Evolutionary conservation across 768 basidiomycete genomes (phyloP).

Genomic region (Sutorius australiensis): DNA sequence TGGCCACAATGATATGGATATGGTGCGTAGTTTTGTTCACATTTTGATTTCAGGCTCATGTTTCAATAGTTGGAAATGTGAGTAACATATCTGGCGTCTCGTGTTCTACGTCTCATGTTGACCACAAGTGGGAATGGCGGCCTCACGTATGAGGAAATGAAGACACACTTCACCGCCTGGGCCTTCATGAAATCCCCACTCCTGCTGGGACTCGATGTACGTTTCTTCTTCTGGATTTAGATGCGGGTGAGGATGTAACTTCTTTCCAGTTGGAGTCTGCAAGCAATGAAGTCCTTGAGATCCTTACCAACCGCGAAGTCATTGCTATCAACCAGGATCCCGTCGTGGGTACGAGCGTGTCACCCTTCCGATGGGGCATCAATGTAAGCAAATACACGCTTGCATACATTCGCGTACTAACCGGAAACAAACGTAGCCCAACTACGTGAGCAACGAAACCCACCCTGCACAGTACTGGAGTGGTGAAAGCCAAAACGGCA

Average conservation of each 20-base stretch:
- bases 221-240: conserved; percentile 16
- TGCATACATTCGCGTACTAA: not conserved
- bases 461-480: conserved; percentile 74
- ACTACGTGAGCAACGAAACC: conserved; percentile 38
- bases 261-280: conserved; percentile 45
- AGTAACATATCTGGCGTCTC: conserved; percentile 8
- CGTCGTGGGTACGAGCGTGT: conserved; percentile 54
- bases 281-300: conserved; percentile 47
- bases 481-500: conserved; percentile 60
- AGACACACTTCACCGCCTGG: conserved; percentile 72
- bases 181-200: conserved; percentile 68
- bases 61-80: conserved; percentile 51
- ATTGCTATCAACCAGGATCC: conserved; percentile 69
- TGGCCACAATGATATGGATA: conserved; percentile 67
- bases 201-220: conserved; percentile 56
- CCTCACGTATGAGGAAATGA: conserved; percentile 58
- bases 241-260: not conserved
- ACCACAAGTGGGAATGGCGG: conserved; percentile 55
- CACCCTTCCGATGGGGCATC: conserved; percentile 67
- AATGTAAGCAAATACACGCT: conserved; percentile 41
- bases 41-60: not conserved
- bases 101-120: not conserved
- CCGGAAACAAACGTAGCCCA: conserved; percentile 22
- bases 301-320: conserved; percentile 61
- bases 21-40: conserved; percentile 37